Conservation (phyloP, 768 basidiomycete genomes). For the Tubosaeta sp. region DNA sequence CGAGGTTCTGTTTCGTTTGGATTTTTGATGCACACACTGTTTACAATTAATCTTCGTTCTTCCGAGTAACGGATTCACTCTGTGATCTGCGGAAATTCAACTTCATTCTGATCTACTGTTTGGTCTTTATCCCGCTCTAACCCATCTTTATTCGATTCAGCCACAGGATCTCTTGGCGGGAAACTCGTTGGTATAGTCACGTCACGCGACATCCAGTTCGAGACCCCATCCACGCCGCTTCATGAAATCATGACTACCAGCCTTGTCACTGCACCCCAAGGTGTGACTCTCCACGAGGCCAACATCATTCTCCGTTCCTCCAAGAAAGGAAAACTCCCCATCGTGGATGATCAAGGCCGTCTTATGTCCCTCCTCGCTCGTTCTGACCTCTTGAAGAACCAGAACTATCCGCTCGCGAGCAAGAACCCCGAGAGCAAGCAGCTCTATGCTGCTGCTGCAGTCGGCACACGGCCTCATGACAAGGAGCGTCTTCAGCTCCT, state of each 20-base stretch:
- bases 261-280: slow-evolving; percentile 82
- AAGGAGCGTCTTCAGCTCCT: slow-evolving; percentile 79
- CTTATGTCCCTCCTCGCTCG: slow-evolving; percentile 87
- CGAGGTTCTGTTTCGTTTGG: not conserved
- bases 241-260: slow-evolving; percentile 84
- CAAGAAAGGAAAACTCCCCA: slow-evolving; percentile 97
- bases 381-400: slow-evolving; percentile 96
- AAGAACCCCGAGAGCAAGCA: slow-evolving; percentile 91
- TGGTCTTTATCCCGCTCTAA: slow-evolving; percentile 17
- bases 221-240: slow-evolving; percentile 58
- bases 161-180: slow-evolving; percentile 81
- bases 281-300: slow-evolving; percentile 87
- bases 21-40: slow-evolving; percentile 45
- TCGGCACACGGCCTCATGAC: slow-evolving; percentile 90
- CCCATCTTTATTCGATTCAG: slow-evolving; percentile 38
- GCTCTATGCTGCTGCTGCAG: slow-evolving; percentile 92
- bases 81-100: slow-evolving; percentile 67
- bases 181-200: slow-evolving; percentile 97
- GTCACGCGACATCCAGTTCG: slow-evolving; percentile 94
- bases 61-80: slow-evolving; percentile 65
- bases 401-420: slow-evolving; percentile 91
- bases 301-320: slow-evolving; percentile 93
- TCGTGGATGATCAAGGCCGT: slow-evolving; percentile 61
- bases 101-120: slow-evolving; percentile 15
- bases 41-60: slow-evolving; percentile 82